Percentiles rank a stretch among this genome's conserved stretches.
phyloP scores from a whole-genome alignment of 192 early-diverging fungal genomes.

The Allomyces macrogynus region DNA sequence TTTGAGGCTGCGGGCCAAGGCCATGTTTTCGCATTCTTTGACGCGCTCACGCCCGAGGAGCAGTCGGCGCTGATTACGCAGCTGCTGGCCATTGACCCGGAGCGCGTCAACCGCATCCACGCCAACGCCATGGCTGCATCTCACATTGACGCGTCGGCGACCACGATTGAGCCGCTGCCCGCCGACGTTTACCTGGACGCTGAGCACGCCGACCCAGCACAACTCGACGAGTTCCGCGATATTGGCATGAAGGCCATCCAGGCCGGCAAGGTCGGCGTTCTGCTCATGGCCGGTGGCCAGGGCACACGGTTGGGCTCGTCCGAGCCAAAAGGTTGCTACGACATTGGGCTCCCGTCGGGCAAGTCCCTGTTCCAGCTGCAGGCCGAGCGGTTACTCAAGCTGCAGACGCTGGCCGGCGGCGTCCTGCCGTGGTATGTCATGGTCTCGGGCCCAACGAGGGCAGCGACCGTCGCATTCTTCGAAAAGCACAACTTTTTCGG shows the following conservation, averaged over 20 bases:
- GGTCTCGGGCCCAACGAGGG: slow-evolving; percentile 84
- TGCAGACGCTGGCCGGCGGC: slow-evolving; percentile 49
- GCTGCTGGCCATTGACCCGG: slow-evolving; percentile 52
- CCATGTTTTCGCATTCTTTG: slow-evolving; percentile 71
- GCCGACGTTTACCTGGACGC: slow-evolving; percentile 40
- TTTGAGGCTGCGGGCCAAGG: slow-evolving; percentile 58
- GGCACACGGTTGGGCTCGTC: slow-evolving; percentile 63
- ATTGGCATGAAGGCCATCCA: slow-evolving; percentile 61
- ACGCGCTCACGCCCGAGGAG: slow-evolving; percentile 35
- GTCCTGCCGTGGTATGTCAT: slow-evolving; percentile 93
- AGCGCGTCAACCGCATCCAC: slow-evolving; percentile 64
- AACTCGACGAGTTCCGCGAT: slow-evolving; percentile 43
- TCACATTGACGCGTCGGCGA: slow-evolving; percentile 15
- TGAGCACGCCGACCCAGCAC: slow-evolving; percentile 16
- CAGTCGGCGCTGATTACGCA: slow-evolving; percentile 39
- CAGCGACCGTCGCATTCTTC: slow-evolving; percentile 60
- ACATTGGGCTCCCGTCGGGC: slow-evolving; percentile 71
- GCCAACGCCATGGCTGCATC: slow-evolving; percentile 39
- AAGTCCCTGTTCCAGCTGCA: slow-evolving; percentile 87
- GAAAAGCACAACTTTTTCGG: slow-evolving; percentile 72
- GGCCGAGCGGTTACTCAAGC: slow-evolving; percentile 69
- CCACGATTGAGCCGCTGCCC: slow-evolving; percentile 54
- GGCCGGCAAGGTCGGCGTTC: slow-evolving; percentile 76
- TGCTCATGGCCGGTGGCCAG: slow-evolving; percentile 82
- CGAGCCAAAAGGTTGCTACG: slow-evolving; percentile 83